A percentile compares a stretch with the other conserved stretches of the same genome.
phyloP scores from a whole-genome alignment of 2,329 filamentous ascomycete genomes.

The Botrytis tulipae region DNA sequence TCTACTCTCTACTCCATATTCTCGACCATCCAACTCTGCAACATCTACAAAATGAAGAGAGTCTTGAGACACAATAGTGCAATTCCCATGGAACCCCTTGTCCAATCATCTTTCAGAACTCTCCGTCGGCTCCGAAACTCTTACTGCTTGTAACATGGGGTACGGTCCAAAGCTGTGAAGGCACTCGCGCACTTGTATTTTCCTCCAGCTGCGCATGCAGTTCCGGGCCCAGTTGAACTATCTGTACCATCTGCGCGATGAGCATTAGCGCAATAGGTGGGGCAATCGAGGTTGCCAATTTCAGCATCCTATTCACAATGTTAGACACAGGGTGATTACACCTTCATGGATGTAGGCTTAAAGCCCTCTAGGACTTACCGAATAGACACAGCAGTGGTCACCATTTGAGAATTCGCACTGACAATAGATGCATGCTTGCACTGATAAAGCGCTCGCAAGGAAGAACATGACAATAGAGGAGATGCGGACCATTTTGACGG shows the following conservation, averaged over 20 bases:
- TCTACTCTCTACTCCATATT: not conserved
- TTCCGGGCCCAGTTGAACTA: not conserved
- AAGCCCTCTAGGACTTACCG: not conserved
- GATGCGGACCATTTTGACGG: conserved; percentile 7
- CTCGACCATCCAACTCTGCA: not conserved
- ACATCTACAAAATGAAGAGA: not conserved
- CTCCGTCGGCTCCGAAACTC: too few species aligned
- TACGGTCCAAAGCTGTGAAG: not conserved
- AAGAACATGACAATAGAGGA: not conserved
- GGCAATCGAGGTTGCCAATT: not conserved
- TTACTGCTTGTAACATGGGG: not conserved
- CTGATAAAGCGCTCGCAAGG: not conserved
- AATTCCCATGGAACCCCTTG: not conserved
- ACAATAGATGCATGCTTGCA: conserved; percentile 6
- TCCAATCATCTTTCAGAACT: too few species aligned
- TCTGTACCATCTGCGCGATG: not conserved
- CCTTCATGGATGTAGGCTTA: not conserved
- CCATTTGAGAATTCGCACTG: conserved; percentile 4
- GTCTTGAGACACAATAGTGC: not conserved
- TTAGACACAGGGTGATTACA: not conserved
- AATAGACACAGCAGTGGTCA: conserved; percentile 4
- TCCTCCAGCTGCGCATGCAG: not conserved
- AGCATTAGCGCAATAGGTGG: not conserved
- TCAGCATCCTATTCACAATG: not conserved
- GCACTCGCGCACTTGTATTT: not conserved